phyloP scores from a whole-genome alignment of 75 land plant species.

The Larix kaempferi region DNA sequence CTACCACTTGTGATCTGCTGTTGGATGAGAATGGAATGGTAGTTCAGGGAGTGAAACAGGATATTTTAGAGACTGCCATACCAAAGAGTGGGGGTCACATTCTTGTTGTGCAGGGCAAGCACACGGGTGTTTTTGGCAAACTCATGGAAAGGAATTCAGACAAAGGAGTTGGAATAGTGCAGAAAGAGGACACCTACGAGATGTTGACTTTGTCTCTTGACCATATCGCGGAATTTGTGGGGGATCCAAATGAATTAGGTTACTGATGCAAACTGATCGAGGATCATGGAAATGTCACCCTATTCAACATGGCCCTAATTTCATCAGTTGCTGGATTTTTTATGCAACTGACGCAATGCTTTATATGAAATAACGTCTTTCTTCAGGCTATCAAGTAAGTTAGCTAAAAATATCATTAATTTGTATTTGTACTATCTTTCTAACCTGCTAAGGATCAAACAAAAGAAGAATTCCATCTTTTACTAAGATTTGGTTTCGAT shows the following conservation, averaged over 20 bases:
- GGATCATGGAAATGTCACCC: neutral
- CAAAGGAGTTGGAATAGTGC: slow-evolving; percentile 54
- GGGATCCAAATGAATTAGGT: slow-evolving; percentile 55
- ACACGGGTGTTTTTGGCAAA: slow-evolving; percentile 60
- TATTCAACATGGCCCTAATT: neutral
- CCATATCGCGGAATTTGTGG: slow-evolving; percentile 74
- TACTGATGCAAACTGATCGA: slow-evolving; percentile 27
- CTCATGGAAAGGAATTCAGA: slow-evolving; percentile 56
- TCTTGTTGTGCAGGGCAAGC: slow-evolving; percentile 65
- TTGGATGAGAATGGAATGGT: slow-evolving; percentile 72
- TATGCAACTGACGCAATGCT: neutral
- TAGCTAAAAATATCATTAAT: neutral
- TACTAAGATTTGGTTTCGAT: neutral
- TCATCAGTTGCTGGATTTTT: neutral
- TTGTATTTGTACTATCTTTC: neutral
- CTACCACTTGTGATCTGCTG: slow-evolving; percentile 53
- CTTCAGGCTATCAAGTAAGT: neutral
- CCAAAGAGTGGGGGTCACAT: slow-evolving; percentile 67
- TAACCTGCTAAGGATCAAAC: neutral
- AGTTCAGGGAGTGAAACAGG: slow-evolving; percentile 68
- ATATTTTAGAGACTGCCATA: slow-evolving; percentile 70
- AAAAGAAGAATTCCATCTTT: neutral
- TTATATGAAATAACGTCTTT: neutral
- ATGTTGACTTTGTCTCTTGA: slow-evolving; percentile 55
- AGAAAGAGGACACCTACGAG: slow-evolving; percentile 70